Percentiles rank a stretch among this genome's conserved stretches.
phyloP scores from a whole-genome alignment of 768 basidiomycete genomes.

The Xerocomellus dryophilus region DNA sequence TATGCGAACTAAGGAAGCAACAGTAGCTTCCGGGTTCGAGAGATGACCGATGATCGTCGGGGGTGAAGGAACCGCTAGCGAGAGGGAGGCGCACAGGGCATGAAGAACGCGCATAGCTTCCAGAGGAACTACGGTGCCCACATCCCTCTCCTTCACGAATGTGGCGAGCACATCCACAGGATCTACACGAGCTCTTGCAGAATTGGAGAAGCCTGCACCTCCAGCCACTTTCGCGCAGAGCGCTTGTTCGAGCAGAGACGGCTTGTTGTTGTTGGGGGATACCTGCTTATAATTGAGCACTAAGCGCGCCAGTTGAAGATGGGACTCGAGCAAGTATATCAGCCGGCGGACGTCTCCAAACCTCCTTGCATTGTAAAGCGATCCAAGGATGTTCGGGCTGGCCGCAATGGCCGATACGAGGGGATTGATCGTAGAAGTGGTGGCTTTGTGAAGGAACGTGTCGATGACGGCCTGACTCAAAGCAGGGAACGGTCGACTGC shows the following conservation, averaged over 20 bases:
- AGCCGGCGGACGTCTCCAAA: conserved; percentile 67
- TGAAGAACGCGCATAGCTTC: conserved; percentile 68
- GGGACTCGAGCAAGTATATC: conserved; percentile 64
- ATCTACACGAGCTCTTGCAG: conserved; percentile 50
- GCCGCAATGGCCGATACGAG: conserved; percentile 67
- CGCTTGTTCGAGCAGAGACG: conserved; percentile 72
- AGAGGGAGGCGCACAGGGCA: conserved; percentile 63
- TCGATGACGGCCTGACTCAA: conserved; percentile 67
- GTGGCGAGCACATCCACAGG: conserved; percentile 72
- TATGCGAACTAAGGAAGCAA: conserved; percentile 64
- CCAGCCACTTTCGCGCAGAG: conserved; percentile 62
- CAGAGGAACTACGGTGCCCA: conserved; percentile 57
- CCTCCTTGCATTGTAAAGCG: conserved; percentile 60
- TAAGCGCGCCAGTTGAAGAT: conserved; percentile 58
- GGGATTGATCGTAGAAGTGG: conserved; percentile 78
- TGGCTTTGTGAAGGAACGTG: conserved; percentile 68
- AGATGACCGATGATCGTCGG: conserved; percentile 78
- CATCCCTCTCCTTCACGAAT: conserved; percentile 63
- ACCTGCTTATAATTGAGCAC: conserved; percentile 64
- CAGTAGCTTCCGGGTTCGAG: conserved; percentile 69
- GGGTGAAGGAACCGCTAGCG: conserved; percentile 55
- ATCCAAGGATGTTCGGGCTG: conserved; percentile 54
- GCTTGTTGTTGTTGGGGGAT: conserved; percentile 39
- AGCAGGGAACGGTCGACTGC: conserved; percentile 54
- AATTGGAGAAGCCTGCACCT: conserved; percentile 43